Evolutionary conservation across 805 yeast species (phyloP).

Genomic region (Schwanniomyces sp.): DNA sequence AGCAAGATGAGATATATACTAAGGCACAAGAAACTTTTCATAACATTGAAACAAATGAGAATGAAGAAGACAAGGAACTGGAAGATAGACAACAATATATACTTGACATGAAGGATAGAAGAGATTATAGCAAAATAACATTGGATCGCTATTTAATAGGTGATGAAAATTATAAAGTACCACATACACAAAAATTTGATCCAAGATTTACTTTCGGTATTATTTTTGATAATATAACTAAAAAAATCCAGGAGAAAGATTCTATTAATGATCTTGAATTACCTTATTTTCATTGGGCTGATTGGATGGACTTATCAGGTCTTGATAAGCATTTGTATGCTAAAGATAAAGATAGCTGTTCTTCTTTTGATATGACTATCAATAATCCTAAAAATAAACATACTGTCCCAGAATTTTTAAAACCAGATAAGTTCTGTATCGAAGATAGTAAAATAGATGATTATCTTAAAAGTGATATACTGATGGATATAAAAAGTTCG

Average conservation of each 20-base stretch:
- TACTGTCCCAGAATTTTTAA: conserved; percentile 9
- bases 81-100: conserved; percentile 4
- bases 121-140: conserved; percentile 4
- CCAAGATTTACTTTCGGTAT: conserved; percentile 28
- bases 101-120: conserved; percentile 6
- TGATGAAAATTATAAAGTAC: conserved; percentile 4
- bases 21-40: neutral
- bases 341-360: conserved; percentile 17
- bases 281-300: conserved; percentile 35
- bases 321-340: conserved; percentile 15
- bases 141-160: conserved; percentile 14
- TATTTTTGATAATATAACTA: conserved; percentile 15
- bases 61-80: neutral
- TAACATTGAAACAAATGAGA: neutral
- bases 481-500: conserved; percentile 1
- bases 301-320: conserved; percentile 23
- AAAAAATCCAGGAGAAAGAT: conserved; percentile 5
- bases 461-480: conserved; percentile 4
- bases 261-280: conserved; percentile 8
- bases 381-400: conserved; percentile 6
- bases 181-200: conserved; percentile 19
- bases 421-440: conserved; percentile 21
- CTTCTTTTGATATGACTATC: conserved; percentile 15
- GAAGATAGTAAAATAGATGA: conserved; percentile 21
- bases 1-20: neutral